These are phyloP conservation scores for Escallonia rubra DNA, from an alignment of 129 eudicot species.

Conservation along the genomic window DNA sequence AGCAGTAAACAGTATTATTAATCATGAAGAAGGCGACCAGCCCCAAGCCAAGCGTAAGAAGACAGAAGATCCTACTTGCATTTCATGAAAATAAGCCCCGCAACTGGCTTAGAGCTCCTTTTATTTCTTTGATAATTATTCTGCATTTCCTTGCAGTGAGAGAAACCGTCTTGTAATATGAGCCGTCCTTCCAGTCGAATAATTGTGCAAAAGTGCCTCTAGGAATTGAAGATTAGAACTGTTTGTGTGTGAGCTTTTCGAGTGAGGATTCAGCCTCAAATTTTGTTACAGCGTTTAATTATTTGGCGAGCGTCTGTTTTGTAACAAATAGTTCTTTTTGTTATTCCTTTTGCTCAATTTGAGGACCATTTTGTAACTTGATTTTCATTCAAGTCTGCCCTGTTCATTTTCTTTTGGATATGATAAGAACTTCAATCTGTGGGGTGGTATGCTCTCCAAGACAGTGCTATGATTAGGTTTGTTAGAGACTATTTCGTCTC, in stretches of 20 bases:
- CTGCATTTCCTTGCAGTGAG: constrained; percentile 52
- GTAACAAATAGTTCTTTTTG: neutral
- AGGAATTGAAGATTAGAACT: constrained; percentile 22
- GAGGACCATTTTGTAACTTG: too few species aligned
- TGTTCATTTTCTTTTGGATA: too few species aligned
- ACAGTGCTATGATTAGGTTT: too few species aligned
- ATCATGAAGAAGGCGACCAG: constrained; percentile 52
- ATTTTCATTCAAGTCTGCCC: too few species aligned
- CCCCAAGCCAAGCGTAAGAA: constrained; percentile 82
- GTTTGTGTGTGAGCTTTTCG: constrained; percentile 19
- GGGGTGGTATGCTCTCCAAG: too few species aligned
- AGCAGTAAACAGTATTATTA: constrained; percentile 42
- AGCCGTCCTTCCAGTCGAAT: constrained; percentile 20
- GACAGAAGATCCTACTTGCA: constrained; percentile 58
- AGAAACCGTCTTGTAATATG: constrained; percentile 25
- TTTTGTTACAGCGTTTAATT: neutral
- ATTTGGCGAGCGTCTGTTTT: neutral
- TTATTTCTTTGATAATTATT: constrained; percentile 16
- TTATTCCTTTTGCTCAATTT: too few species aligned
- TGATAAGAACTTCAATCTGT: too few species aligned
- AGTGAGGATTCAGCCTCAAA: constrained; percentile 25
- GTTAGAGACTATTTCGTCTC: too few species aligned
- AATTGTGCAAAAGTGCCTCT: constrained; percentile 14
- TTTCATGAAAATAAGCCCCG: constrained; percentile 29
- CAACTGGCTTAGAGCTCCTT: constrained; percentile 6